phyloP scores from a whole-genome alignment of 345 rosid genomes.

The Mangifera indica region DNA sequence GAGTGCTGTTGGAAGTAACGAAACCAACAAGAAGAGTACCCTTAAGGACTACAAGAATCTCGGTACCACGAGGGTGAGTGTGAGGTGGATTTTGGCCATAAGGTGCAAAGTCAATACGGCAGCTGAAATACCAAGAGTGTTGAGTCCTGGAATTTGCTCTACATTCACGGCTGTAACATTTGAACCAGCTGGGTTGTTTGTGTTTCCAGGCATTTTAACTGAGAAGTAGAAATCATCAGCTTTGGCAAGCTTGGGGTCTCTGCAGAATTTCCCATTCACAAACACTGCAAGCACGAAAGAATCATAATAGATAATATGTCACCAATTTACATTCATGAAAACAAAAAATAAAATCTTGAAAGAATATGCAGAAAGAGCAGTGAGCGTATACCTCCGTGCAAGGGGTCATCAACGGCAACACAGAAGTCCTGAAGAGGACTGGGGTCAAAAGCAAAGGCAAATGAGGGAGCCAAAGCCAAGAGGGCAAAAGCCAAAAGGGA shows the following conservation, averaged over 20 bases:
- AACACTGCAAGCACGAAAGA: not conserved
- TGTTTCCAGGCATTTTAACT: slow-evolving; percentile 18
- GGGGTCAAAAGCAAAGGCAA: too few species aligned
- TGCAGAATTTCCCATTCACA: not conserved
- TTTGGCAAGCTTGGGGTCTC: slow-evolving; percentile 6
- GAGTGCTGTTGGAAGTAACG: not conserved
- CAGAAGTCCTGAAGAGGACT: too few species aligned
- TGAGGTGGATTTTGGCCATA: not conserved
- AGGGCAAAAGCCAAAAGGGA: not conserved
- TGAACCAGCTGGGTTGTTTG: slow-evolving; percentile 10
- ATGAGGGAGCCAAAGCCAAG: too few species aligned
- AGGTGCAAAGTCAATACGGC: slow-evolving; percentile 31
- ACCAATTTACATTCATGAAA: too few species aligned
- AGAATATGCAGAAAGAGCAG: too few species aligned
- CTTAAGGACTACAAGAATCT: slow-evolving; percentile 21
- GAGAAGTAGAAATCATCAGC: slow-evolving; percentile 27
- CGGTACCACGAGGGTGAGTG: not conserved
- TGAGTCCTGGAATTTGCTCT: slow-evolving; percentile 21
- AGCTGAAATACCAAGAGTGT: not conserved
- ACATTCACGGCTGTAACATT: slow-evolving; percentile 14
- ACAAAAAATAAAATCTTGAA: too few species aligned
- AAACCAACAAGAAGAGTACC: slow-evolving; percentile 31
- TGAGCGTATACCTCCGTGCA: too few species aligned
- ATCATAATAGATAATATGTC: too few species aligned
- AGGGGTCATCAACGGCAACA: too few species aligned